A percentile compares a stretch with the other conserved stretches of the same genome.
Evolutionary conservation across 192 early-diverging fungal species (phyloP).

Genomic region (Backusella macrospora): DNA sequence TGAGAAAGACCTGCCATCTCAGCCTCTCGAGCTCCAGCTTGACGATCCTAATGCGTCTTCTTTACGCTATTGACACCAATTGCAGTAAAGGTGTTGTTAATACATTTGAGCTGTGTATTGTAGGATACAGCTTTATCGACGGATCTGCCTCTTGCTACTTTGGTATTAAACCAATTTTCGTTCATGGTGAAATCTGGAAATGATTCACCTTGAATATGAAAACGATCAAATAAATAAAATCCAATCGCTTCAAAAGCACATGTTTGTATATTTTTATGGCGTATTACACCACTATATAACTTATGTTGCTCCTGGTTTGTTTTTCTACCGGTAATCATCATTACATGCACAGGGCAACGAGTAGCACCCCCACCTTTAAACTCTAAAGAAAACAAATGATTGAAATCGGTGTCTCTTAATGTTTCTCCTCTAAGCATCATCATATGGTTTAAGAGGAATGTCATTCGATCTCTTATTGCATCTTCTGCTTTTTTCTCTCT

Average conservation of each 20-base stretch:
- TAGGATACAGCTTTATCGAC: background rate
- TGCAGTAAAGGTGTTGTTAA: background rate
- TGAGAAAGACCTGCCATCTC: background rate
- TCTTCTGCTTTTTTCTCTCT: background rate
- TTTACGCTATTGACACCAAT: background rate
- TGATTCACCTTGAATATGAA: background rate
- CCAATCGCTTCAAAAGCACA: slow-evolving; percentile 18
- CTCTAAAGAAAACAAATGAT: background rate
- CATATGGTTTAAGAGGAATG: background rate
- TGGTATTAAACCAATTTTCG: background rate
- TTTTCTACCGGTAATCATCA: background rate
- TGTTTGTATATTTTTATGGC: background rate
- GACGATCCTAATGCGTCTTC: background rate
- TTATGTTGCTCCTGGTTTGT: too few species aligned
- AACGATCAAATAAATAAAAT: background rate
- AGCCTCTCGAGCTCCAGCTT: background rate
- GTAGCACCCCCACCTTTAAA: slow-evolving; percentile 2
- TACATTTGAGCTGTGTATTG: background rate
- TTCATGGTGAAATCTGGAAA: background rate
- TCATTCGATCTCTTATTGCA: background rate
- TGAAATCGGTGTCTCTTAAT: background rate
- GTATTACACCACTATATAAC: background rate
- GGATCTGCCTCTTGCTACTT: background rate
- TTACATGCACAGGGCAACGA: background rate
- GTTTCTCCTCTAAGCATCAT: slow-evolving; percentile 13